Evolutionary conservation across 257 asterid species (phyloP).

Genomic region (Cruciata laevipes): DNA sequence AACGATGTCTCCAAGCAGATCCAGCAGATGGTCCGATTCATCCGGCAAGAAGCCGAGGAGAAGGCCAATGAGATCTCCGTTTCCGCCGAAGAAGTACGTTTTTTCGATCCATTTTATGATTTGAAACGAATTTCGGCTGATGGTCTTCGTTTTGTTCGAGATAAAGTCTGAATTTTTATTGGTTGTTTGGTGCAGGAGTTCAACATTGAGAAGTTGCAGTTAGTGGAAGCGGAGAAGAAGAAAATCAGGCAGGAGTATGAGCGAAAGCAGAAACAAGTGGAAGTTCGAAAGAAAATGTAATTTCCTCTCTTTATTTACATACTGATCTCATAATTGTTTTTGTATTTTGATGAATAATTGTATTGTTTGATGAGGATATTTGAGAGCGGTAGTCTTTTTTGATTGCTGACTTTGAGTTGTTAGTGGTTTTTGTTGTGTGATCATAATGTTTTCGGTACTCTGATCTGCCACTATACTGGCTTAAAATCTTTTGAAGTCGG

Average conservation of each 20-base stretch:
- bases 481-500: no score
- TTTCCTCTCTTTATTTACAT: neutral
- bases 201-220: slow-evolving; percentile 93
- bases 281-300: slow-evolving; percentile 82
- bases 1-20: slow-evolving; percentile 93
- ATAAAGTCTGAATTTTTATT: neutral
- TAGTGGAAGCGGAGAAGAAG: slow-evolving; percentile 97
- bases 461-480: neutral
- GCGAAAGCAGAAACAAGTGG: slow-evolving; percentile 88
- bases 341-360: neutral
- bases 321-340: neutral
- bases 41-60: slow-evolving; percentile 97
- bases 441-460: neutral
- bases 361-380: neutral
- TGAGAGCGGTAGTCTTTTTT: neutral
- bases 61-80: slow-evolving; percentile 93
- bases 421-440: neutral
- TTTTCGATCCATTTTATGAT: neutral
- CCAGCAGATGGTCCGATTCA: slow-evolving; percentile 99
- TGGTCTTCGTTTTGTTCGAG: neutral
- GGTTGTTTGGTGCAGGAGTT: slow-evolving; percentile 50
- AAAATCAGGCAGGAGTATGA: slow-evolving; percentile 92
- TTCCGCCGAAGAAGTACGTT: slow-evolving; percentile 84
- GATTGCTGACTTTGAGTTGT: neutral
- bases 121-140: no score